Base-by-base conservation (phyloP, 1,284 basidiomycete genomes). In the Ceratobasidium sp. region DNA sequence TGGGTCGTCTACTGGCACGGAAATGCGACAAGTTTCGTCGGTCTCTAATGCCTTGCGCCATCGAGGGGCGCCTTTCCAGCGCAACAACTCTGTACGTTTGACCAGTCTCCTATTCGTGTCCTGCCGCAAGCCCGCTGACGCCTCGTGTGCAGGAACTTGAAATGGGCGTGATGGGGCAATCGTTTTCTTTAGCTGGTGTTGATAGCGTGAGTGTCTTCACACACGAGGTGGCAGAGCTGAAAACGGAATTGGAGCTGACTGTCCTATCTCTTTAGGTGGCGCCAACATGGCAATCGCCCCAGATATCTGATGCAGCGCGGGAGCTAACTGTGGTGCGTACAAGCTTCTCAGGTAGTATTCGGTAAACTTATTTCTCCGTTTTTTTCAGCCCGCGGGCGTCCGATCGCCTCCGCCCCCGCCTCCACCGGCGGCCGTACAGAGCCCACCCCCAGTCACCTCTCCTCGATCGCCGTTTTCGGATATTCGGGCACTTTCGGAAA, bases 141-240 rank as follows among this genome's bases (percentile, higher is more conserved):
- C 74, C 74, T 76, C 74, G 74, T 76, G 74, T 76, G n/a, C 74
- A 76, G 74, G 74, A 76, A 42, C 61, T 46, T 7, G 74, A 76
- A 33, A 76, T 76, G 74, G 74, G 46, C 20, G 64, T 46, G 42
- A 76, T 76, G 17, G 74, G 74, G 40, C 62, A 76, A 15, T 57
- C 64, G 23, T 76, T 66, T 52, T 52, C 74, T 42, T 65, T 67
- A 52, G 13, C 50, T 44, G 52, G 50, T 4, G 7, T 66, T 33
- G 74, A 76, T 66, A 67, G 40, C 42, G 74, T 76, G 62, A 52
- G 74, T 76, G 15, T 65, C 23, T 42, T 54, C 50, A 44, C 52
- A 54, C 74, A 76, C 62, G 71, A 65, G 64, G 50, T 33, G n/a
- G 40, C 52, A 26, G 42, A 38, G 26, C 74, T 66, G 50, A 28